Conservation (phyloP, 108 stramenopile genomes). For the Aurantiochytrium sp. region DNA sequence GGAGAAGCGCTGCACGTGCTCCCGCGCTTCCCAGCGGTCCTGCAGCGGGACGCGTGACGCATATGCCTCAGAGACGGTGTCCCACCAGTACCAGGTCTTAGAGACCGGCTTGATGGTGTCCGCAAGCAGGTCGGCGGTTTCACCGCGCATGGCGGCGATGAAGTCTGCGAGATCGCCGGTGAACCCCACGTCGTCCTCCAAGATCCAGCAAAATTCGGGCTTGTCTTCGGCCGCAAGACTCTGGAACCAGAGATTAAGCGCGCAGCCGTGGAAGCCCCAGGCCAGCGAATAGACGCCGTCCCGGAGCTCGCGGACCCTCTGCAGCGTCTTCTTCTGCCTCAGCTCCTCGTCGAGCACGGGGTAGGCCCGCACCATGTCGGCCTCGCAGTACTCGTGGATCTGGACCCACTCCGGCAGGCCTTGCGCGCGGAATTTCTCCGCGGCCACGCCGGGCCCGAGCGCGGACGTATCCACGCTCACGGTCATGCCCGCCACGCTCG, state of each 20-base stretch:
- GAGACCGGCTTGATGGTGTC: background rate
- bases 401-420: background rate
- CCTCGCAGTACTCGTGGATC: background rate
- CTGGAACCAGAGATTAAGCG: constrained; percentile 7
- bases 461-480: background rate
- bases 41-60: background rate
- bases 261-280: background rate
- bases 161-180: background rate
- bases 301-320: background rate
- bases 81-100: background rate
- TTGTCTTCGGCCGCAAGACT: background rate
- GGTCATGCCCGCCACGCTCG: background rate
- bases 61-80: background rate
- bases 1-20: background rate
- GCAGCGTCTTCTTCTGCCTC: background rate
- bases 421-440: background rate
- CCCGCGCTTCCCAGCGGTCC: background rate
- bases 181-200: constrained; percentile 22
- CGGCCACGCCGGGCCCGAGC: background rate
- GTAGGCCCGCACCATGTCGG: background rate
- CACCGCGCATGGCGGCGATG: background rate
- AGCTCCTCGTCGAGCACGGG: background rate
- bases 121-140: background rate
- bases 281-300: background rate
- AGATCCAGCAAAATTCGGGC: background rate